Evolutionary conservation across 2,329 filamentous ascomycete species (phyloP).

Genomic region (Pleochaeta shiraiana): DNA sequence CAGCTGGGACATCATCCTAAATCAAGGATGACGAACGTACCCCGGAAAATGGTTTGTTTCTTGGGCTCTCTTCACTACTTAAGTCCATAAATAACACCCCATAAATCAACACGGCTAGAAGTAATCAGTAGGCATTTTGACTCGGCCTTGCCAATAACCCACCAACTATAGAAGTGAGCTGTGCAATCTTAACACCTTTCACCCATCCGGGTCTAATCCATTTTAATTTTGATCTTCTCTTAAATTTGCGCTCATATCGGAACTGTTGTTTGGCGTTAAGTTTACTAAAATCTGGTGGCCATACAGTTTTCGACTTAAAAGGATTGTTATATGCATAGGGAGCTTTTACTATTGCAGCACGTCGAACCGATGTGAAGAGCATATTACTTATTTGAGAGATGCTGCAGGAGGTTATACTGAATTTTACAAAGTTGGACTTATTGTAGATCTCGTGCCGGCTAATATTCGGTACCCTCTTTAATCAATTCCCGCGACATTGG

Average conservation of each 20-base stretch:
- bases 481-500: too few species aligned
- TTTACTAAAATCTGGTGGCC: slow-evolving; percentile 56
- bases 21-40: slow-evolving; percentile 20
- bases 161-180: slow-evolving; percentile 22
- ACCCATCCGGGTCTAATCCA: slow-evolving; percentile 40
- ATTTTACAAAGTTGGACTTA: too few species aligned
- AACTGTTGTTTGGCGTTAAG: slow-evolving; percentile 54
- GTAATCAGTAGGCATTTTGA: slow-evolving; percentile 6
- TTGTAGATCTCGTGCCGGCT: too few species aligned
- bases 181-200: slow-evolving; percentile 40
- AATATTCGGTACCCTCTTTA: too few species aligned
- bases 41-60: slow-evolving; percentile 26
- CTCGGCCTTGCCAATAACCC: slow-evolving; percentile 6
- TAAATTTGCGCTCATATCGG: slow-evolving; percentile 57
- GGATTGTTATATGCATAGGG: slow-evolving; percentile 27
- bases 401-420: neutral
- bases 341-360: slow-evolving; percentile 19
- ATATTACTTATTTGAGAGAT: slow-evolving; percentile 18
- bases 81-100: slow-evolving; percentile 40
- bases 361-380: slow-evolving; percentile 26
- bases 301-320: slow-evolving; percentile 46
- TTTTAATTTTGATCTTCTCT: slow-evolving; percentile 41
- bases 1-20: slow-evolving; percentile 4
- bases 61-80: slow-evolving; percentile 17
- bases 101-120: slow-evolving; percentile 30